phyloP scores from a whole-genome alignment of 148 eudicot genomes.

The Simmondsia chinensis region DNA sequence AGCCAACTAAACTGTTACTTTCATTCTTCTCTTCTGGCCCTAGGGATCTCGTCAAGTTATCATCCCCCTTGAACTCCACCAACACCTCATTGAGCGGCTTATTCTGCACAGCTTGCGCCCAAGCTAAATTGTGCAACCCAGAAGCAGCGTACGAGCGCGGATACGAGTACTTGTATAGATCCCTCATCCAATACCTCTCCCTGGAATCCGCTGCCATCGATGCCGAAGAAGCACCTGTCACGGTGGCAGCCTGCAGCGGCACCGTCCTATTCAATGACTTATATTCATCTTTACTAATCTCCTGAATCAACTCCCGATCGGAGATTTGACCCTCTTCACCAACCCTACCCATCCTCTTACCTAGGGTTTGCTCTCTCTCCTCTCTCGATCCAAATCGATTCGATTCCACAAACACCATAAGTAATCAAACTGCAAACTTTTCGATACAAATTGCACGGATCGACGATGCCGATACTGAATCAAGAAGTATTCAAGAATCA shows the following conservation, averaged over 20 bases:
- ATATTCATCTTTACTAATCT: slow-evolving; percentile 36
- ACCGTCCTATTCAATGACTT: slow-evolving; percentile 14
- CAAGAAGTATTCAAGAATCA: slow-evolving; percentile 6
- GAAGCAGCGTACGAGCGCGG: slow-evolving; percentile 41
- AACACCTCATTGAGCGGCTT: slow-evolving; percentile 69
- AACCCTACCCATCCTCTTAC: slow-evolving; percentile 29
- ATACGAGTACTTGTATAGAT: slow-evolving; percentile 60
- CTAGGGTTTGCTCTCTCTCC: slow-evolving; percentile 24
- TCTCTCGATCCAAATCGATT: slow-evolving; percentile 10
- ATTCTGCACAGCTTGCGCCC: slow-evolving; percentile 98
- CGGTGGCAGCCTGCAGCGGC: no score
- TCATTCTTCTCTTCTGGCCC: background rate
- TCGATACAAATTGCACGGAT: no score
- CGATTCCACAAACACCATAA: slow-evolving; percentile 7
- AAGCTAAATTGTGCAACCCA: slow-evolving; percentile 73
- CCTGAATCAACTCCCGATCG: slow-evolving; percentile 41
- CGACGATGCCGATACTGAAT: no score
- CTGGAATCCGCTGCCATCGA: slow-evolving; percentile 2
- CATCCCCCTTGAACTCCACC: slow-evolving; percentile 23
- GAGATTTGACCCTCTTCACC: slow-evolving; percentile 71
- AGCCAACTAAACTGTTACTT: slow-evolving; percentile 2
- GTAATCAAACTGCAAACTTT: no score
- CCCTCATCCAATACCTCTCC: slow-evolving; percentile 38
- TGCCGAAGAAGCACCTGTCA: no score
- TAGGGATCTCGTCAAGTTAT: slow-evolving; percentile 8